A percentile compares a stretch with the other conserved stretches of the same genome.
Evolutionary conservation across 179 eudicot genomes (phyloP).

Genomic region (Corrigiola litoralis): DNA sequence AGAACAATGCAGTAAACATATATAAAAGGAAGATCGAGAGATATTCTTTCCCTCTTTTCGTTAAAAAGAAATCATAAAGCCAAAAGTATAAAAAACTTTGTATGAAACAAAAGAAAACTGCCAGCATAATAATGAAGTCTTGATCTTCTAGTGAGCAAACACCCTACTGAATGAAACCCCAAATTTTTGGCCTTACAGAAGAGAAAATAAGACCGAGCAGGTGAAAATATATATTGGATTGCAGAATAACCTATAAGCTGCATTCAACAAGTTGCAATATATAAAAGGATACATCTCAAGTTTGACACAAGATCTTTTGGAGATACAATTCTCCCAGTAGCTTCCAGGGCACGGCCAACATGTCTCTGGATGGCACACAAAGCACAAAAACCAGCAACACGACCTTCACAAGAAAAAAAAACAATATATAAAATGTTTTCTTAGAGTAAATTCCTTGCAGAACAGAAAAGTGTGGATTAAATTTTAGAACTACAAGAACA

Average conservation of each 20-base stretch:
- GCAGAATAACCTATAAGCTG: background rate
- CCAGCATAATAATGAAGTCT: background rate
- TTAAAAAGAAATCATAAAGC: no score
- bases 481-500: background rate
- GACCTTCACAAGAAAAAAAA: conserved; percentile 47
- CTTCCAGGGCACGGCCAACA: conserved; percentile 78
- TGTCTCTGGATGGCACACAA: conserved; percentile 90
- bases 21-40: no score
- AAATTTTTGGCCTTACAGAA: background rate
- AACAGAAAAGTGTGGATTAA: background rate
- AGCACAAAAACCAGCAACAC: conserved; percentile 88
- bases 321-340: conserved; percentile 74
- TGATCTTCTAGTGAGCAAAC: background rate
- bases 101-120: no score
- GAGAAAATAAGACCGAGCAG: background rate
- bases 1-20: no score
- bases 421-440: background rate
- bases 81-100: no score
- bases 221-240: background rate
- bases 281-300: conserved; percentile 81
- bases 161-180: background rate
- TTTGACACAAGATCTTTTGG: conserved; percentile 94
- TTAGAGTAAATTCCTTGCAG: background rate
- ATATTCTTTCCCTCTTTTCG: no score
- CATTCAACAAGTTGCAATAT: background rate